phyloP scores from a whole-genome alignment of 2,329 filamentous ascomycete genomes.

The Venturia aucupariae region DNA sequence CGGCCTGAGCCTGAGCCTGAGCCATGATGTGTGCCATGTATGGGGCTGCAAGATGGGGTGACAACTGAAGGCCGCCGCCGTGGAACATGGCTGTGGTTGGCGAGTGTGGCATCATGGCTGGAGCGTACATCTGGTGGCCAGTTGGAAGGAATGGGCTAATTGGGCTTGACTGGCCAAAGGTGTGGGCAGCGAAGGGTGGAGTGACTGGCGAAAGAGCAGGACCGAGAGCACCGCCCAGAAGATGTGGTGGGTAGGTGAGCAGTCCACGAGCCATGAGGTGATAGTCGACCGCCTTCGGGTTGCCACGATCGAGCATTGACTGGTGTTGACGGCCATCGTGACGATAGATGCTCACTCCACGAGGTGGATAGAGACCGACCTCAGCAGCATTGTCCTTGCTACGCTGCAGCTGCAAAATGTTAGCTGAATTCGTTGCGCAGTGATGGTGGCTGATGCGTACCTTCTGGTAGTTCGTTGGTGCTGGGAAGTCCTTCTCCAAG shows the following conservation, averaged over 20 bases:
- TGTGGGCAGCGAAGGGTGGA: background rate
- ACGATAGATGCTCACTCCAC: conserved; percentile 11
- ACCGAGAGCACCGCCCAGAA: background rate
- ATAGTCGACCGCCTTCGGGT: background rate
- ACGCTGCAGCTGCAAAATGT: conserved; percentile 12
- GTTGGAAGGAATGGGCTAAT: background rate
- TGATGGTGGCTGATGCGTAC: background rate
- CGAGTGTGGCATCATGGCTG: background rate
- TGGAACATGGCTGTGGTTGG: conserved; percentile 5
- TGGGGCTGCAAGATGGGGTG: background rate
- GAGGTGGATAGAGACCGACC: conserved; percentile 13
- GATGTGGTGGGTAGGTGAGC: background rate
- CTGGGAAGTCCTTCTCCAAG: conserved; percentile 13
- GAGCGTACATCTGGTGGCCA: background rate
- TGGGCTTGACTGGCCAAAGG: conserved; percentile 1
- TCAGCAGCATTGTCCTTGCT: conserved; percentile 13
- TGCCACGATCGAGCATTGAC: conserved; percentile 8
- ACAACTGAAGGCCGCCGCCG: background rate
- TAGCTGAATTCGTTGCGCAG: background rate
- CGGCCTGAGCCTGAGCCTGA: conserved; percentile 1
- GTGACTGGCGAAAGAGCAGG: conserved; percentile 4
- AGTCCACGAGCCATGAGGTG: background rate
- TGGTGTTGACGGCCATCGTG: conserved; percentile 8
- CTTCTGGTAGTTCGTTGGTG: conserved; percentile 14
- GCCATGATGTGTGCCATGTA: background rate